A percentile compares a stretch with the other conserved stretches of the same genome.
Conservation (phyloP, 345 rosid species). For the Balakata baccata region DNA sequence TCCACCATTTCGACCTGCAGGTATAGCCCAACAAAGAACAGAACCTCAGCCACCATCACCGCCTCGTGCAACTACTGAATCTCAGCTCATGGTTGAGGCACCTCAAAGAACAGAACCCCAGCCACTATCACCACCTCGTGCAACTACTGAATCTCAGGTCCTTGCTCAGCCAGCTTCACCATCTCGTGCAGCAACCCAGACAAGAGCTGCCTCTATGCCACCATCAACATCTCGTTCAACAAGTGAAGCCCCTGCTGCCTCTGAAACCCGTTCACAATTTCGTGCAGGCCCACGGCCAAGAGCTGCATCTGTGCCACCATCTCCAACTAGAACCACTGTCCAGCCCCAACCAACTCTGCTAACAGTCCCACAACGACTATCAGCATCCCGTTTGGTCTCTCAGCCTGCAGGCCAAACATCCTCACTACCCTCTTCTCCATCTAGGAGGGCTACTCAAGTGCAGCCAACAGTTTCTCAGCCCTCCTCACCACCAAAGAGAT, state of each 20-base stretch:
- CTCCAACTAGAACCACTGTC: constrained; percentile 5
- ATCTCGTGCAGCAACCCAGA: constrained; percentile 23
- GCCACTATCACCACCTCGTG: constrained; percentile 16
- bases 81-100: constrained; percentile 14
- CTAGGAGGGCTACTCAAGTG: constrained; percentile 20
- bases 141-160: constrained; percentile 9
- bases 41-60: constrained; percentile 16
- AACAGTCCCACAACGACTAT: constrained; percentile 25
- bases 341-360: constrained; percentile 27
- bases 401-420: constrained; percentile 25
- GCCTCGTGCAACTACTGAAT: constrained; percentile 12
- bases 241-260: constrained; percentile 14
- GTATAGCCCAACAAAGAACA: constrained; percentile 21
- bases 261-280: constrained; percentile 24
- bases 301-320: constrained; percentile 23
- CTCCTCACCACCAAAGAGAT: constrained; percentile 30
- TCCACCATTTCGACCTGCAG: constrained; percentile 50
- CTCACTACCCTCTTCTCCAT: constrained; percentile 30
- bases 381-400: constrained; percentile 23
- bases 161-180: constrained; percentile 26
- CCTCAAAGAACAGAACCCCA: constrained; percentile 7
- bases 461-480: constrained; percentile 24
- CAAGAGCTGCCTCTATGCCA: constrained; percentile 15
- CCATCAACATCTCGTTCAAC: constrained; percentile 21
- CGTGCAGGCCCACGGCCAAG: constrained; percentile 26